phyloP scores from a whole-genome alignment of 805 yeast species.

The Yarrowia divulgata region DNA sequence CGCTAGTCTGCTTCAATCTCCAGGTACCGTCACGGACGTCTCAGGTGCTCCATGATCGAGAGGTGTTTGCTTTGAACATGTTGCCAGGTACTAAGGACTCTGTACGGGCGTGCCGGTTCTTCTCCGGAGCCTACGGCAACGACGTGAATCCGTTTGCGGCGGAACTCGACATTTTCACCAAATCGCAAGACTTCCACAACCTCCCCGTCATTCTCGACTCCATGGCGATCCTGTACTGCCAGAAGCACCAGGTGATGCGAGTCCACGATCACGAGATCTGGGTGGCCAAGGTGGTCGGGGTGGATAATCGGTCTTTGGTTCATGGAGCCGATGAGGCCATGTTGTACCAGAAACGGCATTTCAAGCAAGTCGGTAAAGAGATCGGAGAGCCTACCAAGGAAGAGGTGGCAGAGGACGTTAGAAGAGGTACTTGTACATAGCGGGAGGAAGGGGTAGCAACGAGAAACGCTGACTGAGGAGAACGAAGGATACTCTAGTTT shows the following conservation, averaged over 20 bases:
- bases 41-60: constrained; percentile 62
- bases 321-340: constrained; percentile 46
- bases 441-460: not conserved
- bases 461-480: too few relatives aligned
- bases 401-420: constrained; percentile 23
- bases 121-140: constrained; percentile 62
- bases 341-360: constrained; percentile 44
- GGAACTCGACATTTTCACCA: constrained; percentile 44
- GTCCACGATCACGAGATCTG: constrained; percentile 91
- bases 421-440: constrained; percentile 16
- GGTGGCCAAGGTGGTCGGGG: constrained; percentile 72
- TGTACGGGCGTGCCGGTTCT: constrained; percentile 67
- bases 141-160: constrained; percentile 49
- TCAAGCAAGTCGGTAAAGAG: constrained; percentile 52
- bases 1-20: constrained; percentile 83
- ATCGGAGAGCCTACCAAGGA: constrained; percentile 42
- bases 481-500: not conserved
- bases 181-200: constrained; percentile 41
- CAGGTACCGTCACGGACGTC: constrained; percentile 89
- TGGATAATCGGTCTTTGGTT: constrained; percentile 41
- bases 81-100: constrained; percentile 66
- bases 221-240: constrained; percentile 47
- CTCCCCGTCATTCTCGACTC: constrained; percentile 47
- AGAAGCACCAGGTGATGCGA: constrained; percentile 43
- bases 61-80: constrained; percentile 74